Conservation (phyloP, 179 eudicot species). For the Nepenthes alata region DNA sequence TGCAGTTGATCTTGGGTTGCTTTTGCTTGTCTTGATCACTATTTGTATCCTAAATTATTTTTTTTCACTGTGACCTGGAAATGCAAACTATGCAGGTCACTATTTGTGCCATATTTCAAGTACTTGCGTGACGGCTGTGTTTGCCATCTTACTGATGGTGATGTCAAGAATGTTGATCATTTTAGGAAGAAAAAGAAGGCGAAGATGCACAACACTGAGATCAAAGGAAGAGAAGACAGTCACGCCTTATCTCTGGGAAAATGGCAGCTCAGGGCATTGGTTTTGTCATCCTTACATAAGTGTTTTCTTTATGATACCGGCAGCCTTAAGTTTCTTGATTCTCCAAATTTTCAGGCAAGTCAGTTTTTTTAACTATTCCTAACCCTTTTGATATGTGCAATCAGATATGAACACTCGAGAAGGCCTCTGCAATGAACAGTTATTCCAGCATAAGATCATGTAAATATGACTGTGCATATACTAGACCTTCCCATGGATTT, state of each 20-base stretch:
- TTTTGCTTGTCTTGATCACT: too few relatives aligned
- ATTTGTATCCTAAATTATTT: too few relatives aligned
- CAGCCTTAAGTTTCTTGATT: constrained; percentile 59
- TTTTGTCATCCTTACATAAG: constrained; percentile 71
- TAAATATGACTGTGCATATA: too few relatives aligned
- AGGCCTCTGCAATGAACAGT: too few relatives aligned
- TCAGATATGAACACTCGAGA: too few relatives aligned
- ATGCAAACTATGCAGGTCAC: constrained; percentile 34
- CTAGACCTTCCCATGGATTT: too few relatives aligned
- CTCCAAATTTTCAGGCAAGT: constrained; percentile 60
- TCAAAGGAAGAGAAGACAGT: constrained; percentile 13
- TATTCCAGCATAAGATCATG: too few relatives aligned
- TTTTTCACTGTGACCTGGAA: neutral
- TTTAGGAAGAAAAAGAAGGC: constrained; percentile 66
- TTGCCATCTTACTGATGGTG: constrained; percentile 45
- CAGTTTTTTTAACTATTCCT: neutral
- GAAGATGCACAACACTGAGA: constrained; percentile 30
- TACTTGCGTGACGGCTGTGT: constrained; percentile 59
- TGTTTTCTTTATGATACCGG: constrained; percentile 82
- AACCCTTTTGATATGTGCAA: too few relatives aligned
- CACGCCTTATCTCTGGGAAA: constrained; percentile 19
- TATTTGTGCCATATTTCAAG: constrained; percentile 95
- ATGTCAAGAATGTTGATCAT: constrained; percentile 18
- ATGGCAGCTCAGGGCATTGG: constrained; percentile 77
- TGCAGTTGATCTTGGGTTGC: too few relatives aligned